Base-by-base conservation (phyloP, 169 alveolate genomes). In the Theileria orientalis region DNA sequence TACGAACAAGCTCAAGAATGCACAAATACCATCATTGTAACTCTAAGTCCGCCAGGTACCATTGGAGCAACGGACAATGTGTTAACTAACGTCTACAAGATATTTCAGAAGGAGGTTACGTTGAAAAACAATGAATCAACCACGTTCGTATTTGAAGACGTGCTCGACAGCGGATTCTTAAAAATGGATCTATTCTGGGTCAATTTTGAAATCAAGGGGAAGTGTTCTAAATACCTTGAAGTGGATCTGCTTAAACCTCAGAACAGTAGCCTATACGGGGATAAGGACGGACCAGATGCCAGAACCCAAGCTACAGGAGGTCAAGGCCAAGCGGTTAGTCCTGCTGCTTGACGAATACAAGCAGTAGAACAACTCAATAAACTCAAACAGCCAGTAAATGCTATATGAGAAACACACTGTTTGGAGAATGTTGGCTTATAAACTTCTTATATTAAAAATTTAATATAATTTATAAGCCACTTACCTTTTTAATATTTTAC, bases 151-250 rank as follows among this genome's bases (percentile, higher is more conserved):
- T 63, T 63, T 11, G 41, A 44, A 5, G 72, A 47, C 6, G 72
- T 63, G 11, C 30, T 63, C 5, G 25, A 63, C 37, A 42, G 25
- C 35, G 72, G 56, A 44, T 21, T 23, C 7, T 25, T 63, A 2
- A 32, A 63, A 16, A 63, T 63, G 72, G 59, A 63, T 13, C n/a
- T 23, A 9, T 63, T 63, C 72, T 63, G 72, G 72, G 32, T 63
- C 14, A 47, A 63, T 14, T 63, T 63, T 8, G 59, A 63, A 44
- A 25, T 63, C 21, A 33, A 3, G 1, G 59, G 59, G 35, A 29
- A 29, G 25, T 63, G 72, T 32, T 27, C 33, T 23, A 63, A 63
- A 23, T 42, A 63, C 19, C 57, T 63, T 3, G 32, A 16, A 8
- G 76, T 68, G 29, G 67, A 68, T 13, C 19, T 68, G 44, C 40